A percentile compares a stretch with the other conserved stretches of the same genome.
Evolutionary conservation across 2,329 filamentous ascomycete species (phyloP).

Genomic region (Penicillium psychrosexuale): DNA sequence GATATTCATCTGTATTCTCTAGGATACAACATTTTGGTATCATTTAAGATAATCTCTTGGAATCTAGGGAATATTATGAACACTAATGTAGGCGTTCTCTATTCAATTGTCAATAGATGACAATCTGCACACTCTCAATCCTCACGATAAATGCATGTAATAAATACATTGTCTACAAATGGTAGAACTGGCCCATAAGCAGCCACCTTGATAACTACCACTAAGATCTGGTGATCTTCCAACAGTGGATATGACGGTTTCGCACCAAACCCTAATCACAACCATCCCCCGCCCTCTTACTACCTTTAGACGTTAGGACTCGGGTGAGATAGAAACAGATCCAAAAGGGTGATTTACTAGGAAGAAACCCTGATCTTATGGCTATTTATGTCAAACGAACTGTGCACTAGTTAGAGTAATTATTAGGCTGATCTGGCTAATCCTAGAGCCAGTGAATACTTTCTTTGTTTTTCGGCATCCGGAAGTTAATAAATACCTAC

Average conservation of each 20-base stretch:
- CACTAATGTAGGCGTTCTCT: no score
- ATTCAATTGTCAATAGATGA: background rate
- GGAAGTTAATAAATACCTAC: background rate
- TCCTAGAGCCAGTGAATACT: background rate
- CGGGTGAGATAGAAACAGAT: constrained; percentile 4
- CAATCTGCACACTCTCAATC: background rate
- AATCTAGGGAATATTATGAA: background rate
- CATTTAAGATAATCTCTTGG: no score
- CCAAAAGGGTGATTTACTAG: background rate
- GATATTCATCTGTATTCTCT: background rate
- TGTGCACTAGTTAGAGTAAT: constrained; percentile 11
- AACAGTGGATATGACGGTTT: no score
- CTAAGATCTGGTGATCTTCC: background rate
- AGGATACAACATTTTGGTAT: no score
- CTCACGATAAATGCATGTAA: background rate
- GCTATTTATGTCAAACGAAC: constrained; percentile 14
- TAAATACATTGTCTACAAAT: background rate
- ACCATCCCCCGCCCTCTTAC: background rate
- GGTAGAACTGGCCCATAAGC: background rate
- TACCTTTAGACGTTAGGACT: background rate
- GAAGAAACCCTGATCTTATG: constrained; percentile 11
- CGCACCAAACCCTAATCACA: background rate
- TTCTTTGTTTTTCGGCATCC: background rate
- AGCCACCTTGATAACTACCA: background rate
- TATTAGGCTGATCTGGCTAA: background rate